Evolutionary conservation across 768 basidiomycete species (phyloP).

Genomic region (Phylloporus sp.): DNA sequence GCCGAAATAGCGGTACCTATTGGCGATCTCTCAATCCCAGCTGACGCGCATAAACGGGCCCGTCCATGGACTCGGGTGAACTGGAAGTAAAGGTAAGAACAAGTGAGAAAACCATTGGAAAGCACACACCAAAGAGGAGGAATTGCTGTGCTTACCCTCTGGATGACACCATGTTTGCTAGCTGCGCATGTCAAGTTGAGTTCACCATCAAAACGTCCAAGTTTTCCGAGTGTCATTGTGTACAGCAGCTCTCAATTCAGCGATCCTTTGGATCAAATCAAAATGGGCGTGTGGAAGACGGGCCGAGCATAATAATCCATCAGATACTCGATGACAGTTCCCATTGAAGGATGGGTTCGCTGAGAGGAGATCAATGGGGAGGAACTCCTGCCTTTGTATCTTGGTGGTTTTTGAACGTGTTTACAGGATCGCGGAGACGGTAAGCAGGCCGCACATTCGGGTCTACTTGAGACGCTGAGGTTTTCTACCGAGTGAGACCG

Average conservation of each 20-base stretch:
- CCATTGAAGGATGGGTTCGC: slow-evolving; percentile 10
- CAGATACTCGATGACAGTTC: slow-evolving; percentile 53
- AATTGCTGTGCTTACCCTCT: slow-evolving; percentile 45
- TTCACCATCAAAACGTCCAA: slow-evolving; percentile 92
- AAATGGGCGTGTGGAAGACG: slow-evolving; percentile 9
- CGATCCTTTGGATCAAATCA: too few relatives aligned
- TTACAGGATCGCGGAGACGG: slow-evolving; percentile 16
- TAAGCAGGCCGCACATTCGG: slow-evolving; percentile 1
- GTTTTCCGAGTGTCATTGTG: slow-evolving; percentile 82
- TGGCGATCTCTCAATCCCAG: slow-evolving; percentile 78
- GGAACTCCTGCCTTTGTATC: not conserved
- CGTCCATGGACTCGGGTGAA: slow-evolving; percentile 91
- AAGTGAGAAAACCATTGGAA: slow-evolving; percentile 44
- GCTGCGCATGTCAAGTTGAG: slow-evolving; percentile 82
- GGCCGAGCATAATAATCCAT: slow-evolving; percentile 80
- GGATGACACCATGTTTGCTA: slow-evolving; percentile 65
- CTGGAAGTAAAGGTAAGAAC: slow-evolving; percentile 91
- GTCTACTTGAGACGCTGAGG: not conserved
- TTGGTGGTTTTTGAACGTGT: slow-evolving; percentile 9
- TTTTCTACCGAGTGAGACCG: not conserved
- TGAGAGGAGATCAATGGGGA: not conserved
- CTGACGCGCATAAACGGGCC: slow-evolving; percentile 87
- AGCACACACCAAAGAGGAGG: not conserved
- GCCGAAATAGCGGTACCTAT: slow-evolving; percentile 84
- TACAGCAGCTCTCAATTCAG: slow-evolving; percentile 34